phyloP scores from a whole-genome alignment of 2,329 filamentous ascomycete species.

The Aspergillus puulaauensis region DNA sequence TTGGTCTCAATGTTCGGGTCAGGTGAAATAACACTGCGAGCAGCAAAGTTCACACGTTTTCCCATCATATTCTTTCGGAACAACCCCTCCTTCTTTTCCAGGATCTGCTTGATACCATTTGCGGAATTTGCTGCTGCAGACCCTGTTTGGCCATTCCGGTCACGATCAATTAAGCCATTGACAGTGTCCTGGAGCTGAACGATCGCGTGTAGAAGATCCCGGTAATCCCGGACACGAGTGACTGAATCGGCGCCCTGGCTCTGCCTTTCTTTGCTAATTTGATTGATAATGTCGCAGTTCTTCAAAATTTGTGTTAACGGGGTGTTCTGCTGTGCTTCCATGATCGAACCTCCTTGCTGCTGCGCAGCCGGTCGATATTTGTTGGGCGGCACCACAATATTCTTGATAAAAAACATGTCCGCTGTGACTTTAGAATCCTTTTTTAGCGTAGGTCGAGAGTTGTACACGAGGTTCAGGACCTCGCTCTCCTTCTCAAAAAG shows the following conservation, averaged over 20 bases:
- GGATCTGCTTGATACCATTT: slow-evolving; percentile 94
- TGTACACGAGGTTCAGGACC: slow-evolving; percentile 80
- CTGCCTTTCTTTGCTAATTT: slow-evolving; percentile 70
- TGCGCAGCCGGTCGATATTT: slow-evolving; percentile 83
- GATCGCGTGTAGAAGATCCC: slow-evolving; percentile 77
- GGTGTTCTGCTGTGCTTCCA: slow-evolving; percentile 84
- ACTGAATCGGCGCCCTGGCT: slow-evolving; percentile 46
- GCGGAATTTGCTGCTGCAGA: slow-evolving; percentile 75
- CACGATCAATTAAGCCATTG: slow-evolving; percentile 88
- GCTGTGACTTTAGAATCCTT: slow-evolving; percentile 61
- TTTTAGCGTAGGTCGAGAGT: slow-evolving; percentile 65
- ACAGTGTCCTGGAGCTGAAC: slow-evolving; percentile 83
- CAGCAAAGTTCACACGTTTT: slow-evolving; percentile 98
- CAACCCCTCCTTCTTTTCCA: slow-evolving; percentile 98
- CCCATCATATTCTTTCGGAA: slow-evolving; percentile 99
- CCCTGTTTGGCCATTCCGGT: slow-evolving; percentile 79
- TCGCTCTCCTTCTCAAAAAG: slow-evolving; percentile 88
- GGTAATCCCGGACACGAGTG: slow-evolving; percentile 62
- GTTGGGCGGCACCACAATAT: slow-evolving; percentile 86
- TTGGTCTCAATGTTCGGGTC: slow-evolving; percentile 99
- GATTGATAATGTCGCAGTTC: slow-evolving; percentile 69
- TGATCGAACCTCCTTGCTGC: slow-evolving; percentile 76
- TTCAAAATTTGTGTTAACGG: slow-evolving; percentile 84
- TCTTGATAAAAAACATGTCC: slow-evolving; percentile 93
- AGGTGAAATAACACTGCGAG: slow-evolving; percentile 94